These are phyloP conservation scores for Pythium periplocum DNA, from an alignment of 352 stramenopile genomes.

Conservation along the genomic window DNA sequence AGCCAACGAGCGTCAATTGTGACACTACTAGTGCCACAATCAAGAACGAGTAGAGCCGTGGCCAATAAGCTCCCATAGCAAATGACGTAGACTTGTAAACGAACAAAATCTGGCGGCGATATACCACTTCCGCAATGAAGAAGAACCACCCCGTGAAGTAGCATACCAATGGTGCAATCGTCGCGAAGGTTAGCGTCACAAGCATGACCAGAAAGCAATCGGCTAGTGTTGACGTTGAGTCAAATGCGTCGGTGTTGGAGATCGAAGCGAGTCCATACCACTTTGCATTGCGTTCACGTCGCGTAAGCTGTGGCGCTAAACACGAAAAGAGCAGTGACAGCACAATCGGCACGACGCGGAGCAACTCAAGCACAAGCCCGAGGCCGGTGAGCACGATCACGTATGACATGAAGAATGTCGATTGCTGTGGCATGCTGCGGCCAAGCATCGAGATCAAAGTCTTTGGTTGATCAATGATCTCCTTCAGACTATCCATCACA, in stretches of 20 bases:
- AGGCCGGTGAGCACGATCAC: conserved; percentile 68
- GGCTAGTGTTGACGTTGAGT: conserved; percentile 49
- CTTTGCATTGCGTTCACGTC: conserved; percentile 37
- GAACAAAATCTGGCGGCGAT: conserved; percentile 60
- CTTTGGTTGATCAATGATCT: conserved; percentile 70
- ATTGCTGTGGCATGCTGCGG: conserved; percentile 70
- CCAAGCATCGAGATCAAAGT: conserved; percentile 66
- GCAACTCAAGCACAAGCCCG: conserved; percentile 49
- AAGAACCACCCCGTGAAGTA: conserved; percentile 79
- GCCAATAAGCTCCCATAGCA: conserved; percentile 69
- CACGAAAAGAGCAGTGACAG: conserved; percentile 44
- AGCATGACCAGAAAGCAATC: conserved; percentile 67
- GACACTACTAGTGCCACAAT: conserved; percentile 66
- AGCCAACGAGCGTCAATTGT: conserved; percentile 69
- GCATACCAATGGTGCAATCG: conserved; percentile 71
- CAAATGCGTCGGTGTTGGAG: conserved; percentile 46
- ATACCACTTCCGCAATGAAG: conserved; percentile 56
- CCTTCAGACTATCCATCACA: conserved; percentile 65
- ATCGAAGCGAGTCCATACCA: conserved; percentile 59
- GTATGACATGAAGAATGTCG: conserved; percentile 84
- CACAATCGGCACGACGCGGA: conserved; percentile 49
- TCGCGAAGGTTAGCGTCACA: conserved; percentile 70
- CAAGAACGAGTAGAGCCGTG: conserved; percentile 69
- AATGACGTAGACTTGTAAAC: conserved; percentile 60
- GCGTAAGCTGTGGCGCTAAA: conserved; percentile 56